A percentile compares a stretch with the other conserved stretches of the same genome.
These are phyloP conservation scores for Lactifluus rugatus DNA, from an alignment of 768 basidiomycete species.

Conservation along the genomic window DNA sequence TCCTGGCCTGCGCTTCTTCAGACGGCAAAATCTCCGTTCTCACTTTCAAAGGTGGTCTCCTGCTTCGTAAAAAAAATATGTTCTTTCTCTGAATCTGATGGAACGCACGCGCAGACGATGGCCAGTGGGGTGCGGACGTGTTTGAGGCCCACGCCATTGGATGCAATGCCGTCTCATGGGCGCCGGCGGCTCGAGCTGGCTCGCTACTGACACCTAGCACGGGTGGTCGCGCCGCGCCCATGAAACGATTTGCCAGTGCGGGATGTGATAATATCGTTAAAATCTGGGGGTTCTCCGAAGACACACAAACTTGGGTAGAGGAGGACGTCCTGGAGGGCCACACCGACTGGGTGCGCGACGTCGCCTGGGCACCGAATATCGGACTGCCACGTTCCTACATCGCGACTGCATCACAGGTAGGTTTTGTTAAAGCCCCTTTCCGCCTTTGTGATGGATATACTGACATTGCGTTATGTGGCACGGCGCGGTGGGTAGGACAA, in stretches of 20 bases:
- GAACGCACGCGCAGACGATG: constrained; percentile 68
- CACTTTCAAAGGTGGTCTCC: constrained; percentile 75
- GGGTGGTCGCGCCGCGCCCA: constrained; percentile 35
- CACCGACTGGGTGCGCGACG: constrained; percentile 95
- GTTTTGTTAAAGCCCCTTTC: constrained; percentile 4
- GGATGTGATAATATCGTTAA: constrained; percentile 95
- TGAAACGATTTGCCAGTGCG: constrained; percentile 90
- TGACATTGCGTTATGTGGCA: not conserved
- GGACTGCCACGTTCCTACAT: constrained; percentile 92
- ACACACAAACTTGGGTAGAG: constrained; percentile 80
- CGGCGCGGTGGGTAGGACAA: constrained; percentile 48
- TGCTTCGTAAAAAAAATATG: not conserved
- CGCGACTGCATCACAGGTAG: constrained; percentile 84
- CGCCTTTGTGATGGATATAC: not conserved
- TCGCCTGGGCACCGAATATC: constrained; percentile 98
- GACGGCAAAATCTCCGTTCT: constrained; percentile 96
- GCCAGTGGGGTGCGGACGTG: constrained; percentile 90
- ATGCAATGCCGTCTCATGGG: constrained; percentile 97
- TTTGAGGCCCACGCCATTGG: constrained; percentile 95
- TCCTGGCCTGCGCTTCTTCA: constrained; percentile 92
- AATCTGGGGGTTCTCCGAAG: constrained; percentile 87
- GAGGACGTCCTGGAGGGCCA: constrained; percentile 90
- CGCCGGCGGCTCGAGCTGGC: constrained; percentile 80
- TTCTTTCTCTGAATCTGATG: not conserved
- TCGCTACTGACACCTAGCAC: constrained; percentile 67